These are phyloP conservation scores for Selaginella tamariscina DNA, from an alignment of 75 land plant species.

Conservation along the genomic window DNA sequence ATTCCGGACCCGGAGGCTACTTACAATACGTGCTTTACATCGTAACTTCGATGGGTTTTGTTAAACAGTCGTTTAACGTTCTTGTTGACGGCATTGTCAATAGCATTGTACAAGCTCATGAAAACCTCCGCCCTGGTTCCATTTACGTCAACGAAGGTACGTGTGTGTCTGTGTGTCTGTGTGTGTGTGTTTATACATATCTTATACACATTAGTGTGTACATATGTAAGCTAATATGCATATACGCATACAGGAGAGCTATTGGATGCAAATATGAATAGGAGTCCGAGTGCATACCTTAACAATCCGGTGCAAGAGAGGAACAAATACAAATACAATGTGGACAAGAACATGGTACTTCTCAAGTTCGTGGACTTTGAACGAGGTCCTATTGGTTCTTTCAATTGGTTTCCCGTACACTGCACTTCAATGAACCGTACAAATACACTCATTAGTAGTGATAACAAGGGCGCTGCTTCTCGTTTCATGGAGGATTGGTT, in stretches of 20 bases:
- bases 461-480: slow-evolving; percentile 98
- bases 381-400: slow-evolving; percentile 91
- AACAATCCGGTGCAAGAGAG: slow-evolving; percentile 85
- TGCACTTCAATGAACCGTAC: slow-evolving; percentile 98
- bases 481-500: slow-evolving; percentile 99
- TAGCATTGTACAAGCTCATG: slow-evolving; percentile 83
- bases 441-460: slow-evolving; percentile 89
- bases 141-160: slow-evolving; percentile 82
- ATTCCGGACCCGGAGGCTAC: slow-evolving; percentile 96
- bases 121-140: slow-evolving; percentile 79
- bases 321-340: slow-evolving; percentile 54
- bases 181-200: too few relatives aligned
- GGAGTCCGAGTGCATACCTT: slow-evolving; percentile 97
- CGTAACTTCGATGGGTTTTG: slow-evolving; percentile 93
- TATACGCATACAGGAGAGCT: slow-evolving; percentile 49
- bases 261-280: slow-evolving; percentile 75
- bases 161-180: too few relatives aligned
- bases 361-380: slow-evolving; percentile 86
- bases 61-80: slow-evolving; percentile 90
- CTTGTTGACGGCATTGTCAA: slow-evolving; percentile 93
- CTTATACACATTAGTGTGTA: too few relatives aligned
- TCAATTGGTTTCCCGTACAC: slow-evolving; percentile 97
- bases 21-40: slow-evolving; percentile 92
- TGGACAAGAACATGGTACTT: slow-evolving; percentile 87
- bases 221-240: neutral